Base-by-base conservation (phyloP, 306 rosid genomes). In the Hippophae gyantsensis region DNA sequence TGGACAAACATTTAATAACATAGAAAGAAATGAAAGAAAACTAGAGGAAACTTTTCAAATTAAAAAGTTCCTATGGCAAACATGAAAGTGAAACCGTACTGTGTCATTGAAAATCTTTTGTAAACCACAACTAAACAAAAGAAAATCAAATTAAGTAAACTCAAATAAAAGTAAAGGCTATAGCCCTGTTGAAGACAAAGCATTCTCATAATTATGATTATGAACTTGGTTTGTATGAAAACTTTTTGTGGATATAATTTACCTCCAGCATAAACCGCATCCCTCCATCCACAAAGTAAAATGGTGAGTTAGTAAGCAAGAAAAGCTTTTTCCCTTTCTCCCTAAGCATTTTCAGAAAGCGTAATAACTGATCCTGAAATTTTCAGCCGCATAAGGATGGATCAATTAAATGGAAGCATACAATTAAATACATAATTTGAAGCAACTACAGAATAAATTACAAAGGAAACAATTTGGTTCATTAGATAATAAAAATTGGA, bases 261-360 rank as follows among this genome's bases (percentile, higher is more conserved):
- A 92, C 98, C 96, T 84, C 81, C 81, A 87, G 70, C 85, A 92
- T 72, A 76, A 70, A 92, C 62, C 81, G 87, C 96, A 92, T 92
- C 61, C 98, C 98, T 59, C 86, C 92, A 79, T 92, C 92, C 70
- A 92, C 98, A 82, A 92, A 92, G 81, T 73, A 67, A 71, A 70
- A 87, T 52, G 98, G 98, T 71, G 98, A 92, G 73, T 92, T 92
- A 45, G 96, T 92, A 78, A 92, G 78, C 79, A 92, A 68, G 77
- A 92, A 92, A 40, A 92, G 86, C 73, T 92, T 92, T 78, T 92
- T 92, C 60, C 98, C 98, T 70, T 79, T 82, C 70, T 92, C 89
- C 83, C 63, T 85, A 58, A 92, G 82, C 95, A 76, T 85, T 82
- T 72, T 92, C 64, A 92, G 86, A 77, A 87, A 83, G 61, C 63